Conservation (phyloP, 805 yeast genomes). For the Teunomyces funiuensis region DNA sequence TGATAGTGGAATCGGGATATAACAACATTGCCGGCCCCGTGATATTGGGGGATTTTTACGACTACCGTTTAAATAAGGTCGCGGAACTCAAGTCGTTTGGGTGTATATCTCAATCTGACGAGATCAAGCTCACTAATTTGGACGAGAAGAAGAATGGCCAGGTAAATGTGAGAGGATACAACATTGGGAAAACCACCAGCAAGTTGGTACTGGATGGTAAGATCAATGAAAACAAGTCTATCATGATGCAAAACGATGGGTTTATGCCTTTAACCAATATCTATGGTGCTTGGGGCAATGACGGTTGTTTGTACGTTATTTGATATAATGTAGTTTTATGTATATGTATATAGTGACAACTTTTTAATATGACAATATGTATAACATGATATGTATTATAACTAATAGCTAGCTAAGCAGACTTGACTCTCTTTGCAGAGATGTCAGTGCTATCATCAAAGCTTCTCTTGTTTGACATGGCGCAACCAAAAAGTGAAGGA, state of each 20-base stretch:
- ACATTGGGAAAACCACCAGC: constrained; percentile 50
- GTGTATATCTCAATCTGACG: constrained; percentile 58
- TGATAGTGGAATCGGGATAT: constrained; percentile 50
- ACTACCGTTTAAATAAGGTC: constrained; percentile 51
- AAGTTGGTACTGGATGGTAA: constrained; percentile 8
- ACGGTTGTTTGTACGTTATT: constrained; percentile 65
- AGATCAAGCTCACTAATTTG: constrained; percentile 48
- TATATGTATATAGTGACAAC: constrained; percentile 8
- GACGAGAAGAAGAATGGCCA: constrained; percentile 44
- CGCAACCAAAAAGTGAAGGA: constrained; percentile 8
- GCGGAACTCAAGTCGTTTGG: constrained; percentile 46
- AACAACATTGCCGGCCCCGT: constrained; percentile 57
- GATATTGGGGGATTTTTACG: constrained; percentile 58
- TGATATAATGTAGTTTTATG: neutral
- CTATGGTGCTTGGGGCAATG: constrained; percentile 62
- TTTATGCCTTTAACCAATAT: constrained; percentile 48
- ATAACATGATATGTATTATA: neutral
- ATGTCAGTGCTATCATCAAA: constrained; percentile 7
- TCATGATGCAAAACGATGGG: constrained; percentile 29
- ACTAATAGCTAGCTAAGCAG: neutral
- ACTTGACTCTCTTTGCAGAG: constrained; percentile 3
- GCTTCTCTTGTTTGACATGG: constrained; percentile 10
- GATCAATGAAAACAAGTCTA: constrained; percentile 23
- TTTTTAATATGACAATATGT: constrained; percentile 2
- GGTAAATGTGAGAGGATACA: constrained; percentile 62